Evolutionary conservation across 306 rosid species (phyloP).

Genomic region (Sicyos baderoa): DNA sequence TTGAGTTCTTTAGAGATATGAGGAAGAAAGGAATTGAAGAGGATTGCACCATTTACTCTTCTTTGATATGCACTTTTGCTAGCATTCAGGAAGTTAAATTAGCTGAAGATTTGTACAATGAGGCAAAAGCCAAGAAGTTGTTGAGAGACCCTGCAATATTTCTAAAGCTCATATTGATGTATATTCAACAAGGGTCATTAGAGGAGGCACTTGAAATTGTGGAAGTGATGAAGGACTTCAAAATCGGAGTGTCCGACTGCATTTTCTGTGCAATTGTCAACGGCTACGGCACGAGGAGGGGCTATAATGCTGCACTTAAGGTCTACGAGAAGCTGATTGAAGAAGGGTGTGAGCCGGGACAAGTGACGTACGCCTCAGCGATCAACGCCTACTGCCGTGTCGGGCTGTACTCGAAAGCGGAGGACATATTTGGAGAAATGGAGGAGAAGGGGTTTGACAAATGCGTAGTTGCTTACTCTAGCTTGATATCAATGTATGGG

Average conservation of each 20-base stretch:
- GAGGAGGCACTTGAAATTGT: constrained; percentile 51
- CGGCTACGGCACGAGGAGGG: constrained; percentile 46
- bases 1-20: constrained; percentile 43
- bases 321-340: constrained; percentile 37
- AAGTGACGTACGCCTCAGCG: constrained; percentile 58
- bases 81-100: constrained; percentile 30
- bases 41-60: constrained; percentile 40
- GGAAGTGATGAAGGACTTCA: constrained; percentile 39
- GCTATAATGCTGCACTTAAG: constrained; percentile 33
- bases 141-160: constrained; percentile 51
- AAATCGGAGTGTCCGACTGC: constrained; percentile 46
- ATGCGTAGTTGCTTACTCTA: constrained; percentile 67
- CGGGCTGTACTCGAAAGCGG: constrained; percentile 43
- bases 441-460: constrained; percentile 52
- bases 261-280: constrained; percentile 54
- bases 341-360: constrained; percentile 55
- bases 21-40: constrained; percentile 28
- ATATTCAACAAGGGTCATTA: constrained; percentile 45
- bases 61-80: constrained; percentile 48
- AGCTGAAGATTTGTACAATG: constrained; percentile 45
- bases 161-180: constrained; percentile 50
- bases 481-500: constrained; percentile 70
- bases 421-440: constrained; percentile 46
- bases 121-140: constrained; percentile 36
- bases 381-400: constrained; percentile 53